Evolutionary conservation across 768 basidiomycete genomes (phyloP), one percentile per base, ranked within the genome.

Genomic region (Coprinopsis marcescibilis): DNA sequence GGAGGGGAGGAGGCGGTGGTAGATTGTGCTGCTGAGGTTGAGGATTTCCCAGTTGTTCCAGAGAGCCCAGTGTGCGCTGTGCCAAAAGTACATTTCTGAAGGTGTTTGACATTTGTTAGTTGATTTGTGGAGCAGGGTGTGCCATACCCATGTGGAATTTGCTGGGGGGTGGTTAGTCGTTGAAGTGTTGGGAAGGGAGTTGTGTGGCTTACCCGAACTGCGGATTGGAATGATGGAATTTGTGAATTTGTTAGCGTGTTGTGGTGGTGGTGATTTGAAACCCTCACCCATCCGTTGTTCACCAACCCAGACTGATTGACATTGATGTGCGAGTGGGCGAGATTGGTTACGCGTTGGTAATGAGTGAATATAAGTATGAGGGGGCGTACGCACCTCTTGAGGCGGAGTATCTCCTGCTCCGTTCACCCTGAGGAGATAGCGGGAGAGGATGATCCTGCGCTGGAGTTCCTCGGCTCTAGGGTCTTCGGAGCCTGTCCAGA

Each of bases 41-140:
- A 80, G 70, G 32, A 80, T 60, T 49, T 77, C 72, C 75, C 74
- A 77, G 58, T 79, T 76, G 52, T 72, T 72, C 78, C 78, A 81
- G 4, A 79, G 67, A 1, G 73, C 76, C 77, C 77, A 80, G 55
- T 81, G 78, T 4, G 66, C 67, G 45, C 65, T 61, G 53, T 81
- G 80, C 80, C 77, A 80, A 59, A 76, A 80, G 54, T 69, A 75
- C 76, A 76, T 73, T 53, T 81, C 67, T 64, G 40, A 5, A 13
- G 8, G 35, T 17, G 38, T 17, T 21, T 29, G n/a, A 26, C 25
- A 26, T 15, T 7, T 26, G 35, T 20, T 32, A 32, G 21, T 48
- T 24, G 8, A 10, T 32, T 30, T 8, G 15, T 4, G 12, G 25
- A n/a, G n/a, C 4, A 43, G 21, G 8, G 23, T 13, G 14, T 3